Conservation (phyloP, 2,329 filamentous ascomycete species). For the Clarireedia homoeocarpa region DNA sequence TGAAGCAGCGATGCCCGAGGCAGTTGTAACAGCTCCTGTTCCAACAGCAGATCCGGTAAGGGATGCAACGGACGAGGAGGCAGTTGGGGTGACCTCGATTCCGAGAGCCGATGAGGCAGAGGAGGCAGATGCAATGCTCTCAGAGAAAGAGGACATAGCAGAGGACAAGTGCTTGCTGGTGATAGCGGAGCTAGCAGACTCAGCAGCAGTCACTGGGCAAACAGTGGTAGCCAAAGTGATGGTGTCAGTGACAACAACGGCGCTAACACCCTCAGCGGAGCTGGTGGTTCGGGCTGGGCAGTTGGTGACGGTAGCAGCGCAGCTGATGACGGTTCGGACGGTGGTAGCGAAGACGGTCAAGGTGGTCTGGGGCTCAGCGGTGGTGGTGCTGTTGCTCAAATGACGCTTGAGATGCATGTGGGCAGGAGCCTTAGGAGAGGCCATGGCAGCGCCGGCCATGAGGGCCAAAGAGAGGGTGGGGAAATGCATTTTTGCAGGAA, state of each 20-base stretch:
- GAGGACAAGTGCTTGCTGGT: neutral
- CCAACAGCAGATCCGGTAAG: neutral
- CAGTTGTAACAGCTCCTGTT: neutral
- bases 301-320: slow-evolving; percentile 34
- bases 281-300: slow-evolving; percentile 29
- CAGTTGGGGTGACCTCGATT: neutral
- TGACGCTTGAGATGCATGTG: slow-evolving; percentile 25
- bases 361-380: slow-evolving; percentile 28
- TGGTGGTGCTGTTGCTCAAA: slow-evolving; percentile 16
- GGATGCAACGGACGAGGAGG: neutral
- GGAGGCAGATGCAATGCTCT: slow-evolving; percentile 1
- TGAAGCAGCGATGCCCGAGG: neutral
- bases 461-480: slow-evolving; percentile 22
- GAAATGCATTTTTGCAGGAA: slow-evolving; percentile 26
- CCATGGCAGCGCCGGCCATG: slow-evolving; percentile 30
- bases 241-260: slow-evolving; percentile 33
- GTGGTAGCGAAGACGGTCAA: slow-evolving; percentile 33
- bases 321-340: slow-evolving; percentile 32
- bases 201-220: slow-evolving; percentile 38
- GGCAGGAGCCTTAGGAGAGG: slow-evolving; percentile 17
- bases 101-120: neutral
- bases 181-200: slow-evolving; percentile 31
- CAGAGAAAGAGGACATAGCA: slow-evolving; percentile 4
- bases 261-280: slow-evolving; percentile 23
- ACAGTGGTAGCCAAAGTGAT: slow-evolving; percentile 40